These are phyloP conservation scores for Cubamyces sp. DNA, from an alignment of 768 basidiomycete genomes.

Conservation along the genomic window DNA sequence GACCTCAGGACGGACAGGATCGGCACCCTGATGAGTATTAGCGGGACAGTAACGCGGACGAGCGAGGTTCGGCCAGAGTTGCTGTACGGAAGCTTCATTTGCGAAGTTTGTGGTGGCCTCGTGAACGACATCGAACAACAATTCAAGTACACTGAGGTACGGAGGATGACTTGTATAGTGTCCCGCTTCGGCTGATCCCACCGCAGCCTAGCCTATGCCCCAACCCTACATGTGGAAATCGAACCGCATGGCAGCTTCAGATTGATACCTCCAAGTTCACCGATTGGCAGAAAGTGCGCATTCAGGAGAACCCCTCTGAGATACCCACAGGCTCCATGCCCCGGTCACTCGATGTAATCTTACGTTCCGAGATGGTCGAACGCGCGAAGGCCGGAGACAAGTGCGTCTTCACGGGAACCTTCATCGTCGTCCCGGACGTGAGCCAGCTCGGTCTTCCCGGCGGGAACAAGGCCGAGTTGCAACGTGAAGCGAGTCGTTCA, in stretches of 20 bases:
- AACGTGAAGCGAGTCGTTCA: constrained; percentile 78
- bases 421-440: constrained; percentile 98
- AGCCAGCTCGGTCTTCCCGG: constrained; percentile 94
- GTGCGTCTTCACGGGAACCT: constrained; percentile 96
- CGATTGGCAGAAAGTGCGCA: constrained; percentile 99
- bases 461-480: constrained; percentile 88
- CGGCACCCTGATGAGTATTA: constrained; percentile 92
- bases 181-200: not conserved
- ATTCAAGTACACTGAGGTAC: constrained; percentile 98
- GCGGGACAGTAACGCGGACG: constrained; percentile 96
- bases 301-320: constrained; percentile 98
- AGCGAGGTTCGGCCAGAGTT: constrained; percentile 97
- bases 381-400: constrained; percentile 99
- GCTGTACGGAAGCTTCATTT: constrained; percentile 90
- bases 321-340: constrained; percentile 99
- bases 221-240: constrained; percentile 92
- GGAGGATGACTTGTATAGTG: not conserved
- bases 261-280: constrained; percentile 97
- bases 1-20: constrained; percentile 93
- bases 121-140: constrained; percentile 97
- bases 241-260: constrained; percentile 88
- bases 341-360: constrained; percentile 92
- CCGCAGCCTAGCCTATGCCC: constrained; percentile 88
- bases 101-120: constrained; percentile 83
- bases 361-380: constrained; percentile 94